These are phyloP conservation scores for Fusarium duplospermum DNA, from an alignment of 2,329 filamentous ascomycete species.

Conservation along the genomic window DNA sequence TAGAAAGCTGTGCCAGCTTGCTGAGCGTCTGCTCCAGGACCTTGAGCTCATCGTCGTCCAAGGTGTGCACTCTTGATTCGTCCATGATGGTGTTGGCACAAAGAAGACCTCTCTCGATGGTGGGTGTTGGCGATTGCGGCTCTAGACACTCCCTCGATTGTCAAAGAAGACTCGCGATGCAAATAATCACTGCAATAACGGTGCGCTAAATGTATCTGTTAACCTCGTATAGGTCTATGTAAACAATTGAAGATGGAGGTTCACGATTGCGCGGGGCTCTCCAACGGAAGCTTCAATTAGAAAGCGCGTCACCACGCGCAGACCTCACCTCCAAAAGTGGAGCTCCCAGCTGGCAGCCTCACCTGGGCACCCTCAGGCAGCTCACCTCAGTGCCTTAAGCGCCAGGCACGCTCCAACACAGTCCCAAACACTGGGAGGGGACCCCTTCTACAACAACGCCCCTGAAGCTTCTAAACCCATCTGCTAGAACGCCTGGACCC, in stretches of 20 bases:
- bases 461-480: slow-evolving; percentile 15
- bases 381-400: not conserved
- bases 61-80: not conserved
- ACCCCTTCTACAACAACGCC: slow-evolving; percentile 26
- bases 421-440: not conserved
- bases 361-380: not conserved
- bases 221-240: not conserved
- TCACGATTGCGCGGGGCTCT: slow-evolving; percentile 23
- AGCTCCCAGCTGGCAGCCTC: not conserved
- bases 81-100: slow-evolving; percentile 41
- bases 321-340: not conserved
- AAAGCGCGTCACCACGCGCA: slow-evolving; percentile 27
- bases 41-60: slow-evolving; percentile 71
- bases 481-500: slow-evolving; percentile 24
- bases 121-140: not conserved
- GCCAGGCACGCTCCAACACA: slow-evolving; percentile 10
- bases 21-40: slow-evolving; percentile 77
- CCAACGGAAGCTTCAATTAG: slow-evolving; percentile 12
- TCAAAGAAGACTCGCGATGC: not conserved
- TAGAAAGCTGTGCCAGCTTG: slow-evolving; percentile 75
- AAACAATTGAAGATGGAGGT: not conserved
- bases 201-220: not conserved
- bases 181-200: not conserved
- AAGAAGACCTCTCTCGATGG: not conserved
- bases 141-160: not conserved